A percentile compares a stretch with the other conserved stretches of the same genome.
phyloP scores from a whole-genome alignment of 495 filamentous ascomycete genomes.

The Penicillium turbatum region DNA sequence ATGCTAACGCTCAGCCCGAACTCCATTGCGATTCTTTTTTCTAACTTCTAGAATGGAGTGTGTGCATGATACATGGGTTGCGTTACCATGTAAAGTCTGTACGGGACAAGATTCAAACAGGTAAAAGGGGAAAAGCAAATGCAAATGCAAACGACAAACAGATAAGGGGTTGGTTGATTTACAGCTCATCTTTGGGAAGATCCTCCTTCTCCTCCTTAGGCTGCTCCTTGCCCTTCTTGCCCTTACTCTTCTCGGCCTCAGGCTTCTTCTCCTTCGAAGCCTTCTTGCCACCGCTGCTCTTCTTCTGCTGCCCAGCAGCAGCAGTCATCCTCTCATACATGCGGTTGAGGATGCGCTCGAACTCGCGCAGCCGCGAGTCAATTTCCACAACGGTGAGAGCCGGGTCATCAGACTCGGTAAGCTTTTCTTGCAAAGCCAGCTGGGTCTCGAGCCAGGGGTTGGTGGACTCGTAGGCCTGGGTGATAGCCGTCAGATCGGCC shows the following conservation, averaged over 20 bases:
- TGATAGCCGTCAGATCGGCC: slow-evolving; percentile 53
- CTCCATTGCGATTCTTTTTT: slow-evolving; percentile 23
- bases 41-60: slow-evolving; percentile 18
- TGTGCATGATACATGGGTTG: slow-evolving; percentile 21
- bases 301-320: slow-evolving; percentile 46
- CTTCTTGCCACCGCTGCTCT: slow-evolving; percentile 47
- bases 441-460: slow-evolving; percentile 65
- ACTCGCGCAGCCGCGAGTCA: slow-evolving; percentile 47
- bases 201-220: slow-evolving; percentile 22
- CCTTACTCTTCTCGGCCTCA: slow-evolving; percentile 43
- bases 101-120: slow-evolving; percentile 7
- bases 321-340: slow-evolving; percentile 54
- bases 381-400: slow-evolving; percentile 66
- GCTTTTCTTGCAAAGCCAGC: slow-evolving; percentile 60
- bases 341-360: slow-evolving; percentile 68
- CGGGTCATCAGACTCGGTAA: slow-evolving; percentile 64
- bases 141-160: slow-evolving; percentile 1
- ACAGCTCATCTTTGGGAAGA: slow-evolving; percentile 43
- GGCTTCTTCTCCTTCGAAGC: slow-evolving; percentile 35
- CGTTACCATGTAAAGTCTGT: slow-evolving; percentile 16
- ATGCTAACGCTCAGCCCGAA: slow-evolving; percentile 9
- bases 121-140: slow-evolving; percentile 5
- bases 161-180: slow-evolving; percentile 7
- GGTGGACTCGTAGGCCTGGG: slow-evolving; percentile 32
- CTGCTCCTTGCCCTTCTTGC: slow-evolving; percentile 19